Base-by-base conservation (phyloP, 1,284 basidiomycete species). In the Puccinia novopanici region DNA sequence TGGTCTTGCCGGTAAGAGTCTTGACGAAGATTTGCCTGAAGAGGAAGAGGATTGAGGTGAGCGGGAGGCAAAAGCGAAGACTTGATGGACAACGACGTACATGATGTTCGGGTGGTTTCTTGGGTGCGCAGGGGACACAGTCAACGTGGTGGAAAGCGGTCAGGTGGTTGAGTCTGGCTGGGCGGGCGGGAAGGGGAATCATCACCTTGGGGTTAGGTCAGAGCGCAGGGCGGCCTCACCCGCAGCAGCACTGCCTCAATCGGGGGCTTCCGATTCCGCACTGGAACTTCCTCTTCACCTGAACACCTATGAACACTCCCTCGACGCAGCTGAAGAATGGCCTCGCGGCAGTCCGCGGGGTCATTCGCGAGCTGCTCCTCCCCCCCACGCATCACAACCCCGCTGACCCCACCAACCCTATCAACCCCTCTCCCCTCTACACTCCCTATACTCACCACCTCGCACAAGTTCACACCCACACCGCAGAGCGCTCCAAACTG, bases 11-110 rank as follows among this genome's bases (percentile, higher is more conserved):
- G 52, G 75, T 76, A 19, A 76, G 57, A 40, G 75, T 76, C 61
- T 76, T 76, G 59, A 76, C 75, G 61, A 76, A 76, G 34, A 76
- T 76, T 55, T 76, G 75, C 75, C 73, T 75, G 42, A 6, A 8
- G 30, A 3, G 57, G 40, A 63, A 17, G n/a, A 57, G 45, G 34
- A 27, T 42, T 3, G 48, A 40, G 34, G 40, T 12, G n/a, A 4
- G 45, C n/a, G 42, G 22, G 13, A 27, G 24, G 37, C n/a, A 9
- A 10, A 54, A 54, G 22, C 5, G 50, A 10, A 3, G 45, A 50
- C 45, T 54, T 3, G 70, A 19, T 34, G 22, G 22, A 45, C 6
- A 54, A 12, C 2, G 42, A 72, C 70, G n/a, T 22, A 72, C 70
- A 72, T 72, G 24, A 15, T 65, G 63, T 10, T 40, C 40, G 63